Base-by-base conservation (phyloP, 1,284 basidiomycete species). In the Moesziomyces antarcticus region DNA sequence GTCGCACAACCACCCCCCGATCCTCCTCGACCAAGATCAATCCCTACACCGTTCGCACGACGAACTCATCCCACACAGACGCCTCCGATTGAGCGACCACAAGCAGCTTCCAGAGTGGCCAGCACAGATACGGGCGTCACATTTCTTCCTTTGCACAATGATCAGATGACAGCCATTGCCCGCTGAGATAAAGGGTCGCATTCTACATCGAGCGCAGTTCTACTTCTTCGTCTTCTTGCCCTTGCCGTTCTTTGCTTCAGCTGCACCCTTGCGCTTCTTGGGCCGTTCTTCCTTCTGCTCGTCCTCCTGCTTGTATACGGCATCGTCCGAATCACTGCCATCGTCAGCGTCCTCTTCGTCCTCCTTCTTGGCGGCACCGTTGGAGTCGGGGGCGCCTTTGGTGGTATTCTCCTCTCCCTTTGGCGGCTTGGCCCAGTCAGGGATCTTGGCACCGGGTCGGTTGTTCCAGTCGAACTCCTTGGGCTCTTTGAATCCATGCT, bases 51-150 rank as follows among this genome's bases (percentile, higher is more conserved):
- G 43, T 40, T 40, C 42, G 44, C 44, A 47, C 22, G 41, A 47
- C 45, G 43, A 44, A 57, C 56, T 11, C 21, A 44, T 47, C 44
- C 50, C 55, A 21, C 11, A 20, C 5, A 60, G 69, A 11, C 71
- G 65, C 71, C 71, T 73, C 47, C 61, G 66, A 68, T 73, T 69
- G 71, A 73, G 71, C 71, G 42, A 43, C 61, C 61, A 73, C 66
- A 37, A 45, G 45, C 58, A 73, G 71, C 47, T 30, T 45, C 21
- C 71, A 68, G 61, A 44, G 60, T 73, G 71, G 65, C 58, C 46
- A 56, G 71, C 71, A 69, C 71, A 73, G 71, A 73, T 73, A 73
- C 71, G 71, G 71, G 71, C 65, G 71, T 60, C 61, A 73, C 65
- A 73, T 58, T 35, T 49, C 44, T 13, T 22, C 18, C 27, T 22